A percentile compares a stretch with the other conserved stretches of the same genome.
Conservation (phyloP, 2,329 filamentous ascomycete genomes). For the Ophiostoma sp. region DNA sequence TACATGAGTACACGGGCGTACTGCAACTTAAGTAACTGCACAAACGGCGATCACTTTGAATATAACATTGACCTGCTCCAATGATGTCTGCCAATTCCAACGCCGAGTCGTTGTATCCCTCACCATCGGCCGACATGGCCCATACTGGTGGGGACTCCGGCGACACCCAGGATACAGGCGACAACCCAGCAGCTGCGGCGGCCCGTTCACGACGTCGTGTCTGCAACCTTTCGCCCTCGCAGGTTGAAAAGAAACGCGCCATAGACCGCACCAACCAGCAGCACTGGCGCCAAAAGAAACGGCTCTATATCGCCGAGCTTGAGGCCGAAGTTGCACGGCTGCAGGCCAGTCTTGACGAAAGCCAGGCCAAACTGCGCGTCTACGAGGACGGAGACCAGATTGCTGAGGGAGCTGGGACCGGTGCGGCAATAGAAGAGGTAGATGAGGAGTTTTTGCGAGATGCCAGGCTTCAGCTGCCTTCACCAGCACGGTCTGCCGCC, state of each 20-base stretch:
- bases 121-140: background rate
- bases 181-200: background rate
- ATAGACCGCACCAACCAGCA: conserved; percentile 30
- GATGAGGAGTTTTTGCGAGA: background rate
- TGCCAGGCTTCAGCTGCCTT: background rate
- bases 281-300: conserved; percentile 21
- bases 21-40: background rate
- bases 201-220: conserved; percentile 19
- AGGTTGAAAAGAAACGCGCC: conserved; percentile 62
- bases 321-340: conserved; percentile 20
- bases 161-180: background rate
- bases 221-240: conserved; percentile 62
- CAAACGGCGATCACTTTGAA: background rate
- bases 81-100: background rate
- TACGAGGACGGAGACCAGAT: conserved; percentile 4
- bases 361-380: conserved; percentile 7
- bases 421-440: background rate
- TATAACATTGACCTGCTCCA: background rate
- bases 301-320: conserved; percentile 17
- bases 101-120: background rate
- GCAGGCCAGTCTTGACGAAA: conserved; percentile 15
- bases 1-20: background rate
- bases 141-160: background rate
- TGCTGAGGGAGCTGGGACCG: background rate
- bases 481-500: background rate